Base-by-base conservation (phyloP, 2,329 filamentous ascomycete genomes). In the Neopestalotiopsis rosae region DNA sequence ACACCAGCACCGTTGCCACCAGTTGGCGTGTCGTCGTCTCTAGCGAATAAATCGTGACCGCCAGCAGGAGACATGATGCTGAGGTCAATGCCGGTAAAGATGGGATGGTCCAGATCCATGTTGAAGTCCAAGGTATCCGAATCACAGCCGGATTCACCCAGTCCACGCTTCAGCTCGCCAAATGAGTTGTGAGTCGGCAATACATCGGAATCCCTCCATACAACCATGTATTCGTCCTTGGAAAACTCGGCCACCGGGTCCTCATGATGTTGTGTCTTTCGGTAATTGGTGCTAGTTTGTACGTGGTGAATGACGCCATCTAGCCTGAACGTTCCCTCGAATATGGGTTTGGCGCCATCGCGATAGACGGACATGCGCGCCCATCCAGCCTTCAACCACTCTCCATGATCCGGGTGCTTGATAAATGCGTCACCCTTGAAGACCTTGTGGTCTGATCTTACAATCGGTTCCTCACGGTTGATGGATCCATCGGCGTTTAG, bases 151-250 rank as follows among this genome's bases (percentile, higher is more conserved):
- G 84, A 81, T 17, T 80, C 79, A 38, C 79, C 77, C 56, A 75
- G 66, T 1, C 77, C 74, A 71, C 93, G 88, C 81, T 90, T 92
- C 74, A 96, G 80, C 71, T 95, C 91, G 28, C 84, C 81, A 67
- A 88, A 87, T 49, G 82, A 80, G n/a, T 76, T 76, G 71, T 75
- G 77, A 20, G 79, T 75, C 57, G 75, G 73, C 40, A 83, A 79
- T 76, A 98, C 89, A 79, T 99, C 96, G 34, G 94, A 97, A 77
- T 98, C 95, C 72, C 95, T 89, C 87, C 94, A 98, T 1, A 98
- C 87, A 45, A 98, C 86, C 95, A 99, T 96, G 77, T 89, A 92
- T 70, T 97, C 93, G 40, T 90, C 87, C 4, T 77, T 75, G 24
- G 83, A 85, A 61, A 83, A 80, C 14, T 87, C 82, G 7, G 93